Percentiles rank a stretch among this genome's conserved stretches.
These are phyloP conservation scores for Aspergillus homomorphus DNA, from an alignment of 495 filamentous ascomycete species.

Conservation along the genomic window DNA sequence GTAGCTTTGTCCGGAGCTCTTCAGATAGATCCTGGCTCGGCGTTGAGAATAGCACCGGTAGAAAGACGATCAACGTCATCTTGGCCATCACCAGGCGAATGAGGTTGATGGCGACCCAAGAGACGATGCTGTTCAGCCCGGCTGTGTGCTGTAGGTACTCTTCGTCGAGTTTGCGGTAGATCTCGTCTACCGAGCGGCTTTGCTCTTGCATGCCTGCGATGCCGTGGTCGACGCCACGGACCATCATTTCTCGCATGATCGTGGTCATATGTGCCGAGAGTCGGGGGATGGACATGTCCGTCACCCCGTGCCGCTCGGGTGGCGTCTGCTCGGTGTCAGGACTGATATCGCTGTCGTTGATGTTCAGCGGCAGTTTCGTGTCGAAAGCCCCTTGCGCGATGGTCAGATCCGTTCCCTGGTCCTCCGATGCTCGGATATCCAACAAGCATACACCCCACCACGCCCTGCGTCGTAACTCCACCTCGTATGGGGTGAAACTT, in stretches of 20 bases:
- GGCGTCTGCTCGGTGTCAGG: conserved; percentile 18
- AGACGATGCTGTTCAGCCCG: conserved; percentile 50
- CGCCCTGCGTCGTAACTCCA: conserved; percentile 68
- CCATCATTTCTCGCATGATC: conserved; percentile 24
- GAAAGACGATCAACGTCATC: conserved; percentile 55
- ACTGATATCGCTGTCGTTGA: conserved; percentile 57
- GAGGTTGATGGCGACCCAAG: conserved; percentile 65
- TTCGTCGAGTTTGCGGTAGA: conserved; percentile 34
- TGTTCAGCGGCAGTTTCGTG: conserved; percentile 65
- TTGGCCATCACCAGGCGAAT: conserved; percentile 61
- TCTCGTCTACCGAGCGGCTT: conserved; percentile 7
- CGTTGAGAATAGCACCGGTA: conserved; percentile 13
- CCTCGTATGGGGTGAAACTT: conserved; percentile 57
- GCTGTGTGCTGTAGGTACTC: conserved; percentile 58
- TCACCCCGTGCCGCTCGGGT: conserved; percentile 52
- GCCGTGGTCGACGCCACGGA: background rate
- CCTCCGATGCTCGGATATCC: conserved; percentile 73
- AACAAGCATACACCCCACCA: conserved; percentile 76
- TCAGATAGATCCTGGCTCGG: conserved; percentile 41
- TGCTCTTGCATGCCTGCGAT: background rate
- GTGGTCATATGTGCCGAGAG: conserved; percentile 54
- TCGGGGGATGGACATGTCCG: conserved; percentile 71
- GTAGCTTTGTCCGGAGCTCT: conserved; percentile 47
- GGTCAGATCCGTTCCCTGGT: conserved; percentile 62
- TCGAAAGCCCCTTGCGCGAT: conserved; percentile 66